Evolutionary conservation across 2,329 filamentous ascomycete species (phyloP).

Genomic region (Aspergillus latus): DNA sequence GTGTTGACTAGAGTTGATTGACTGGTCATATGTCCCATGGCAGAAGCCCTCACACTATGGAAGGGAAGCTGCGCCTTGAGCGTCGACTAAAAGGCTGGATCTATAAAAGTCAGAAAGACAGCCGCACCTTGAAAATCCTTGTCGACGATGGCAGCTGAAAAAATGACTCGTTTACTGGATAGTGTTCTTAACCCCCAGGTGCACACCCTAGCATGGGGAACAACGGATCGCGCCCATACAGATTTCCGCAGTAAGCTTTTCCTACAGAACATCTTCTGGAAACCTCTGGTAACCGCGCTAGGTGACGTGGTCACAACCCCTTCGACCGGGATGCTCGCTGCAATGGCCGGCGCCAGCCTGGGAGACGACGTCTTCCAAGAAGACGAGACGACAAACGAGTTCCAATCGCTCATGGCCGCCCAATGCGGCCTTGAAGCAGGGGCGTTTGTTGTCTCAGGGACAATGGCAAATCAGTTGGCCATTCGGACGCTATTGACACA

Average conservation of each 20-base stretch:
- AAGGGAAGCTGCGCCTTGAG: too few relatives aligned
- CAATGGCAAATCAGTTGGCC: conserved; percentile 26
- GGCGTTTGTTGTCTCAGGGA: conserved; percentile 24
- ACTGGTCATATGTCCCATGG: too few relatives aligned
- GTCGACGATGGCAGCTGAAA: too few relatives aligned
- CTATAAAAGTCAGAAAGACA: too few relatives aligned
- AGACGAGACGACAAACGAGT: conserved; percentile 19
- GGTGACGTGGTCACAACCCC: conserved; percentile 14
- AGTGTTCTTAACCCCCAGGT: neutral
- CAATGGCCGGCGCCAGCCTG: conserved; percentile 18
- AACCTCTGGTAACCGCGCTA: neutral
- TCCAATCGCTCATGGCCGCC: conserved; percentile 20
- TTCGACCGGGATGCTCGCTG: conserved; percentile 21
- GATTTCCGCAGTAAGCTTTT: conserved; percentile 4
- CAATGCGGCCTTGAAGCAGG: conserved; percentile 20
- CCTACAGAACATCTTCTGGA: too few relatives aligned
- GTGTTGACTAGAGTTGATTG: too few relatives aligned
- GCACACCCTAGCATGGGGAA: conserved; percentile 1
- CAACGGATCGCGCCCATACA: neutral
- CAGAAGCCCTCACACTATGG: too few relatives aligned
- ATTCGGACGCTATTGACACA: conserved; percentile 15
- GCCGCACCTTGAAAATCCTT: too few relatives aligned
- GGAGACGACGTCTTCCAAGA: conserved; percentile 24
- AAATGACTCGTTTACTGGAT: neutral
- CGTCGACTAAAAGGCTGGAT: too few relatives aligned